phyloP scores from a whole-genome alignment of 2,329 filamentous ascomycete genomes.

The Talaromyces verruculosus region DNA sequence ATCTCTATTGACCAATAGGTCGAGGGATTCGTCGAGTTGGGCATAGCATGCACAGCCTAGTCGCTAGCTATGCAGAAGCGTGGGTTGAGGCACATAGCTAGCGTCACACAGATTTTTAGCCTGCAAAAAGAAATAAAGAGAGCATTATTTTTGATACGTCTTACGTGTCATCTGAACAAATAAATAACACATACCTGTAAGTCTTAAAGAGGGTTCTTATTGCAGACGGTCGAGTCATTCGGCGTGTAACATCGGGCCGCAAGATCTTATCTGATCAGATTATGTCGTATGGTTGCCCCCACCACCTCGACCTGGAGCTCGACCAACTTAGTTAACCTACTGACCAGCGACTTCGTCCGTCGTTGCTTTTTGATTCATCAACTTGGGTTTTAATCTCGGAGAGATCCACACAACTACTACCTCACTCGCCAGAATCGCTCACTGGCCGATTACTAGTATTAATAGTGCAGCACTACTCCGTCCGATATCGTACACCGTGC shows the following conservation, averaged over 20 bases:
- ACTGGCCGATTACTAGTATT: background rate
- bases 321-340: background rate
- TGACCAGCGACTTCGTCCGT: background rate
- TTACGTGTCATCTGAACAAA: background rate
- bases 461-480: background rate
- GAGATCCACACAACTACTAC: background rate
- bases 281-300: background rate
- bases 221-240: background rate
- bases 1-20: background rate
- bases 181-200: background rate
- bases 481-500: background rate
- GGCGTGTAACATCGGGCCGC: background rate
- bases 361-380: background rate
- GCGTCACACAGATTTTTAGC: background rate
- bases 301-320: background rate
- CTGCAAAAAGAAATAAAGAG: background rate
- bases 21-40: background rate
- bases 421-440: background rate
- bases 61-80: background rate
- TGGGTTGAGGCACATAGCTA: background rate
- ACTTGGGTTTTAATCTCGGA: background rate
- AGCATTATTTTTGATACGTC: background rate
- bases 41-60: background rate
- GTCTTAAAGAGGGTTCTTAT: background rate
- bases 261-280: conserved; percentile 20